Base-by-base conservation (phyloP, 768 basidiomycete species). In the Suillus spraguei region DNA sequence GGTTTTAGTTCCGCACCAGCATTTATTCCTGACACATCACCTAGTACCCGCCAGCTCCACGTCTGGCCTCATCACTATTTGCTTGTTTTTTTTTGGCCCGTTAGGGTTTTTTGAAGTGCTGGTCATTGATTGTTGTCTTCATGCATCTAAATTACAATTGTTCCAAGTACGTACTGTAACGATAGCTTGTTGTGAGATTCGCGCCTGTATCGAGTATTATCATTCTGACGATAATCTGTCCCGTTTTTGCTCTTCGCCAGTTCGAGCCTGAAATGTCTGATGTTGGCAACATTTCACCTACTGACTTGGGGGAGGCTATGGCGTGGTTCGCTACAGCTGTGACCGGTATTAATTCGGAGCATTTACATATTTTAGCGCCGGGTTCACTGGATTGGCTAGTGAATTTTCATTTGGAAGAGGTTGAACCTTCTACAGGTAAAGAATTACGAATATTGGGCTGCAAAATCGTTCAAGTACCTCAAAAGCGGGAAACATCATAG, bases 201-300 rank as follows among this genome's bases (percentile, higher is more conserved):
- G 38, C 39, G 39, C 56, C 16, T 58, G 56, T 58, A 58, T 58
- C 56, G 24, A 58, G 38, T 58, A 58, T 58, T 41, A 58, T 58
- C 56, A 58, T 58, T 39, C 17, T 28, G 38, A 58, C 10, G 39
- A 58, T 58, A 36, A 58, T 58, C 38, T 41, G 28, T 58, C 17
- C 46, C 10, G 56, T 28, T 58, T 36, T 28, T 58, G 56, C 6
- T 32, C 24, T 41, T 58, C 5, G 24, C 39, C 24, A 17, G 10
- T 41, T 58, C 39, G 38, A 41, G 38, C 24, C 5, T 1, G 14
- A 24, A 11, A 52, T 28, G 17, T 32, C 7, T 49, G 28, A 17
- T 17, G 28, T 52, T 52, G 24, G 49, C 3, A 13, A 47, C 22
- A 5, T 46, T 49, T 28, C 24, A 24, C 49, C 24, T 3, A 24